Conservation (phyloP, 2,329 filamentous ascomycete genomes). For the Microcyclospora pomicola region DNA sequence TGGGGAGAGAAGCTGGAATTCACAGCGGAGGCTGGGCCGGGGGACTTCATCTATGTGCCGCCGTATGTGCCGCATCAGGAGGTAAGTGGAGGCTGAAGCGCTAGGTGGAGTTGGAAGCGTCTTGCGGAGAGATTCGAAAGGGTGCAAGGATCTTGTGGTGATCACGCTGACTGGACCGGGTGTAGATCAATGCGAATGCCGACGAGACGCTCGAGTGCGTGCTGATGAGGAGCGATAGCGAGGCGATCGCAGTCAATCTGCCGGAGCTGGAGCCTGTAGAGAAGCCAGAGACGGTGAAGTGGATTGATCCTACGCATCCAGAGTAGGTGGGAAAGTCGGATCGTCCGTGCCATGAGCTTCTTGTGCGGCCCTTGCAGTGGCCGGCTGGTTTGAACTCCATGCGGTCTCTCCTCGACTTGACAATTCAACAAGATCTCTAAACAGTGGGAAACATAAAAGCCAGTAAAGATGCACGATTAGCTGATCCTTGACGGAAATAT, state of each 20-base stretch:
- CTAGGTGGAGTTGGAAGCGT: not conserved
- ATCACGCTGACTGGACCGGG: not conserved
- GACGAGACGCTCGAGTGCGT: constrained; percentile 32
- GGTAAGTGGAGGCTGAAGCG: not conserved
- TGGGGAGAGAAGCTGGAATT: constrained; percentile 34
- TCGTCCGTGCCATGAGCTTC: no score
- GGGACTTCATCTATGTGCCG: constrained; percentile 35
- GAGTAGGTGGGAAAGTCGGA: no score
- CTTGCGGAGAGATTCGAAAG: no score
- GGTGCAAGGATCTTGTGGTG: no score
- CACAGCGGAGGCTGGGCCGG: constrained; percentile 32
- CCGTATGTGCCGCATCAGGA: constrained; percentile 21
- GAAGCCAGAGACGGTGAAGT: constrained; percentile 30
- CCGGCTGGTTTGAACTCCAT: no score
- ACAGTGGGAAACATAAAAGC: no score
- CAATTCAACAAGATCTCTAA: no score
- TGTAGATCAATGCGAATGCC: constrained; percentile 31
- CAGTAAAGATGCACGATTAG: no score
- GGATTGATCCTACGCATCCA: constrained; percentile 31
- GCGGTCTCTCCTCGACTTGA: no score
- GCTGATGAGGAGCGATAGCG: constrained; percentile 29
- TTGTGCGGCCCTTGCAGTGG: no score
- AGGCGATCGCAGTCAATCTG: constrained; percentile 33
- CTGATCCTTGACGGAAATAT: no score
- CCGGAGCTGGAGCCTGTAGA: constrained; percentile 31